These are phyloP conservation scores for Hylodesmum podocarpum DNA, from an alignment of 306 rosid species.

Conservation along the genomic window DNA sequence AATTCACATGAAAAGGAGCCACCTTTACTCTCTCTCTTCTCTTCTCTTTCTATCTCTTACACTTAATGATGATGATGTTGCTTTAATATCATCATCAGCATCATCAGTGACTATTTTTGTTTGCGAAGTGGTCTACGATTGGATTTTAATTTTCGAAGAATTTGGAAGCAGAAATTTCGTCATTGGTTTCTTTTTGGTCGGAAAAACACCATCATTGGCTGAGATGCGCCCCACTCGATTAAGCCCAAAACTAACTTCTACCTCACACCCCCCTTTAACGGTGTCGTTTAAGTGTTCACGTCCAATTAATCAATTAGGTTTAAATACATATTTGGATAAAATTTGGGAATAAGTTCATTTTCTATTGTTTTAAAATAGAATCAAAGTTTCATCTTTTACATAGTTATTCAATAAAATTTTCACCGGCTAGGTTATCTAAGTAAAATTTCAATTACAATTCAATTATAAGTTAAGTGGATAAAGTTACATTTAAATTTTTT, in stretches of 20 bases:
- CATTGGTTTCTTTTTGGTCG: slow-evolving; percentile 28
- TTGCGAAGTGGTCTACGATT: slow-evolving; percentile 12
- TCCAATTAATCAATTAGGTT: not conserved
- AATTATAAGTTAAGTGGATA: no score
- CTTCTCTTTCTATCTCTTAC: not conserved
- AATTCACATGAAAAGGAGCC: slow-evolving; percentile 23
- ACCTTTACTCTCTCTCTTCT: slow-evolving; percentile 9
- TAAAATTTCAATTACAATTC: no score
- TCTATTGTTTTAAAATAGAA: no score
- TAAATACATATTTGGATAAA: no score
- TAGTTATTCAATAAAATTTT: no score
- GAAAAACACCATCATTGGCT: slow-evolving; percentile 34
- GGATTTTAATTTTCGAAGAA: not conserved
- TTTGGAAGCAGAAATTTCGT: slow-evolving; percentile 19
- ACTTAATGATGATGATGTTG: not conserved
- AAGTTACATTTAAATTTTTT: no score
- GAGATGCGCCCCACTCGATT: slow-evolving; percentile 33
- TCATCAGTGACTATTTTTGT: not conserved
- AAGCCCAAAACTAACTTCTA: slow-evolving; percentile 5
- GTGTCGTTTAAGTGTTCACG: slow-evolving; percentile 29
- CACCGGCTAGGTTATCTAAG: no score
- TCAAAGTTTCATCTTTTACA: no score
- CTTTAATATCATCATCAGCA: slow-evolving; percentile 5
- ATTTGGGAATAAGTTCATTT: no score
- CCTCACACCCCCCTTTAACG: not conserved